These are phyloP conservation scores for Yarrowia alimentaria DNA, from an alignment of 805 yeast species.

Conservation along the genomic window DNA sequence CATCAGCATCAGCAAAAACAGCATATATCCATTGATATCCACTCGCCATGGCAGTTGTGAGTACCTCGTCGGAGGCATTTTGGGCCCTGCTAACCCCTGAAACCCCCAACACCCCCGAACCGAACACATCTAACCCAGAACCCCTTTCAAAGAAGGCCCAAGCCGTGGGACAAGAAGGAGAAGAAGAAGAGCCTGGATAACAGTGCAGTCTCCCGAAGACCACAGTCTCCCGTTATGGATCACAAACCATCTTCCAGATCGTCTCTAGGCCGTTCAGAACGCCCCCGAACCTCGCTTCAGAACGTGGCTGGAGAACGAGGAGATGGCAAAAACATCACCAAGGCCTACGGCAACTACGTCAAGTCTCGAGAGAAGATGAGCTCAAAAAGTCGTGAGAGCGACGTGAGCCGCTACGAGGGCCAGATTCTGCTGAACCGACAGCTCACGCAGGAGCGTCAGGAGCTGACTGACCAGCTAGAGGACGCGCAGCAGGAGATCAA, in stretches of 20 bases:
- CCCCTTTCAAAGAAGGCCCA: constrained; percentile 12
- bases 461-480: constrained; percentile 1
- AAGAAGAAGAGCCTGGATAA: too few species aligned
- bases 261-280: too few species aligned
- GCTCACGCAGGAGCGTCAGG: constrained; percentile 2
- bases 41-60: too few species aligned
- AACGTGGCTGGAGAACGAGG: background rate
- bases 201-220: too few species aligned
- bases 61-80: too few species aligned
- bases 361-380: constrained; percentile 17
- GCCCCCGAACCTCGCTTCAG: too few species aligned
- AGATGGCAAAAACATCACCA: background rate
- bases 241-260: too few species aligned
- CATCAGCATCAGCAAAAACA: too few species aligned
- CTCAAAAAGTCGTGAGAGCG: constrained; percentile 3
- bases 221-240: background rate
- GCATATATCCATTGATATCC: too few species aligned
- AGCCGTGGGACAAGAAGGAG: constrained; percentile 27
- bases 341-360: constrained; percentile 6
- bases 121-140: background rate
- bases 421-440: constrained; percentile 5
- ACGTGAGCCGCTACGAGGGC: constrained; percentile 14
- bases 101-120: background rate
- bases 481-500: background rate
- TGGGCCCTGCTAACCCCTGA: background rate